phyloP scores from a whole-genome alignment of 805 yeast genomes.

The Ogataea minuta region DNA sequence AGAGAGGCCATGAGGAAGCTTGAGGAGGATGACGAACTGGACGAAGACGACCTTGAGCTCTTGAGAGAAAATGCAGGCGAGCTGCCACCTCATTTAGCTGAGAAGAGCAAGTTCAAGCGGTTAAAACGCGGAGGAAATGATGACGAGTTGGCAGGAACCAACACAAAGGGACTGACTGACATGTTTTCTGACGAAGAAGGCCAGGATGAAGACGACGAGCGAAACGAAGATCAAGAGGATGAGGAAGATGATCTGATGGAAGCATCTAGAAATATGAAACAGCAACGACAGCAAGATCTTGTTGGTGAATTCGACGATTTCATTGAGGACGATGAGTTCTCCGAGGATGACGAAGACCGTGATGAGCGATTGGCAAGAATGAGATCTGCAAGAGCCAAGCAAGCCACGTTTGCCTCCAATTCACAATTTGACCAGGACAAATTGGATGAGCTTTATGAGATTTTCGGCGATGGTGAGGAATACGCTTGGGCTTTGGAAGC shows the following conservation, averaged over 20 bases:
- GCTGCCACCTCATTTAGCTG: constrained; percentile 39
- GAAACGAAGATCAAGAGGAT: constrained; percentile 32
- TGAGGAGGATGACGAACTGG: constrained; percentile 65
- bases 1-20: constrained; percentile 31
- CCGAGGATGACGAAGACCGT: constrained; percentile 79
- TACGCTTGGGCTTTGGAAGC: constrained; percentile 98
- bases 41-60: constrained; percentile 93
- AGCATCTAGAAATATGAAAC: constrained; percentile 27
- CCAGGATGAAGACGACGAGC: constrained; percentile 26
- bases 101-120: constrained; percentile 65
- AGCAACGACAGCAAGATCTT: constrained; percentile 30
- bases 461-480: constrained; percentile 95
- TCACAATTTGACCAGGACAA: constrained; percentile 80
- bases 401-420: constrained; percentile 28
- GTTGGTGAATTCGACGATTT: constrained; percentile 93
- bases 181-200: constrained; percentile 67
- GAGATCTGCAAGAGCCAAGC: constrained; percentile 34
- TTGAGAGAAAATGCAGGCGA: constrained; percentile 88
- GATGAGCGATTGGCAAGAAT: constrained; percentile 40
- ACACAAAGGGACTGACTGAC: constrained; percentile 49
- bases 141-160: constrained; percentile 27
- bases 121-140: constrained; percentile 68
- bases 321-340: constrained; percentile 94
- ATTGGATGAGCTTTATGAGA: constrained; percentile 88
- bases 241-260: constrained; percentile 35